Evolutionary conservation across 2,329 filamentous ascomycete genomes (phyloP).

Genomic region (Penicillium sp.): DNA sequence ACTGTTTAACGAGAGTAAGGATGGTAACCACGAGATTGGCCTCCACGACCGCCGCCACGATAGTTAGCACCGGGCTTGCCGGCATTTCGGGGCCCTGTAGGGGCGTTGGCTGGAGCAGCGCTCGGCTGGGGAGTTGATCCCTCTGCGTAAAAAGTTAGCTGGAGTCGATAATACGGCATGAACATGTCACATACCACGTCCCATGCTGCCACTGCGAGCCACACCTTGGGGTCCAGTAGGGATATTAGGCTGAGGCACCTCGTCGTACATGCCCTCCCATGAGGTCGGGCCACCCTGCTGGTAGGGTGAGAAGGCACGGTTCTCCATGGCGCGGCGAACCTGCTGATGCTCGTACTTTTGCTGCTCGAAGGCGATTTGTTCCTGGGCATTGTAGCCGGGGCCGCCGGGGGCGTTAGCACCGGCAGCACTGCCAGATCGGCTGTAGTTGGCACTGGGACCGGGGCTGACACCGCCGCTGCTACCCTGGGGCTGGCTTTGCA

Average conservation of each 20-base stretch:
- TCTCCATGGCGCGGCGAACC: conserved; percentile 50
- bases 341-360: conserved; percentile 72
- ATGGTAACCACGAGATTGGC: conserved; percentile 63
- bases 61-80: conserved; percentile 90
- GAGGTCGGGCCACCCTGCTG: conserved; percentile 66
- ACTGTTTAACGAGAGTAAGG: conserved; percentile 57
- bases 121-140: conserved; percentile 44
- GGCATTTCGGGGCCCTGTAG: conserved; percentile 93
- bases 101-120: conserved; percentile 70
- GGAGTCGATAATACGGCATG: neutral
- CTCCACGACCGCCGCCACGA: conserved; percentile 75
- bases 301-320: conserved; percentile 40
- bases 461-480: conserved; percentile 38
- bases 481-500: conserved; percentile 45
- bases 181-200: conserved; percentile 40
- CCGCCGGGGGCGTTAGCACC: conserved; percentile 26
- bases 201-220: conserved; percentile 40
- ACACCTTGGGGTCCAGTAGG: conserved; percentile 50
- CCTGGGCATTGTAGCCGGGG: conserved; percentile 62
- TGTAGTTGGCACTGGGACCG: conserved; percentile 52
- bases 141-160: conserved; percentile 2
- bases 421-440: conserved; percentile 26
- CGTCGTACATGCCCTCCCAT: conserved; percentile 98
- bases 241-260: conserved; percentile 77
- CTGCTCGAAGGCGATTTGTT: conserved; percentile 71